Base-by-base conservation (phyloP, 345 rosid genomes). In the Rhodamnia argentea region DNA sequence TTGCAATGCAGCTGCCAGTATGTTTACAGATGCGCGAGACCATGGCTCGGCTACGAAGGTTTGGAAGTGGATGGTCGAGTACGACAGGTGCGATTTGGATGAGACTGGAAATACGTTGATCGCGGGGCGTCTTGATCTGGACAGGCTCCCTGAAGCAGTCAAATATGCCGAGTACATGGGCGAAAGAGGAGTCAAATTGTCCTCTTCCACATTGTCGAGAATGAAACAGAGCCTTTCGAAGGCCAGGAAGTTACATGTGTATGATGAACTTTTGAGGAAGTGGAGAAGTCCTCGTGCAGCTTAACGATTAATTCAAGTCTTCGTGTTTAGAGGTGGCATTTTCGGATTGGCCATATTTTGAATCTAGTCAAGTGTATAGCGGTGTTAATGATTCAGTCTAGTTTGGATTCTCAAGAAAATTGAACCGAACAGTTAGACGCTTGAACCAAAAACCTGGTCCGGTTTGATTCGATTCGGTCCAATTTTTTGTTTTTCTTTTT, bases 131-230 rank as follows among this genome's bases (percentile, higher is more conserved):
- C 75, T 91, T 82, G 90, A 91, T 84, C 84, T 88, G 40, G 82
- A 85, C 16, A 88, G 87, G 93, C 88, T 90, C 87, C 94, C 93
- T 8, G 96, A 92, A 90, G 94, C 96, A 42, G 94, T 89, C n/a
- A 93, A 93, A 86, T 91, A 93, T 89, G 92, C 94, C 0, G 91
- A 90, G 81, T 91, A 85, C 85, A 91, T 93, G 92, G 86, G 91
- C 74, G 93, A 89, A 83, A 94, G 87, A 85, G 90, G 93, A 86
- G 91, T 94, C 86, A 88, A 87, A 86, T 51, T 94, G 87, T 62
- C 85, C 27, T 87, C 93, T 22, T 83, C 86, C 8, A 86, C 95
- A 47, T 64, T 91, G 87, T 88, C 90, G 16, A 93, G 85, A 86
- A 87, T 93, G 91, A 92, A 90, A 87, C 89, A 89, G 86, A 85